These are phyloP conservation scores for Beauveria sp. DNA, from an alignment of 2,329 filamentous ascomycete species.

Conservation along the genomic window DNA sequence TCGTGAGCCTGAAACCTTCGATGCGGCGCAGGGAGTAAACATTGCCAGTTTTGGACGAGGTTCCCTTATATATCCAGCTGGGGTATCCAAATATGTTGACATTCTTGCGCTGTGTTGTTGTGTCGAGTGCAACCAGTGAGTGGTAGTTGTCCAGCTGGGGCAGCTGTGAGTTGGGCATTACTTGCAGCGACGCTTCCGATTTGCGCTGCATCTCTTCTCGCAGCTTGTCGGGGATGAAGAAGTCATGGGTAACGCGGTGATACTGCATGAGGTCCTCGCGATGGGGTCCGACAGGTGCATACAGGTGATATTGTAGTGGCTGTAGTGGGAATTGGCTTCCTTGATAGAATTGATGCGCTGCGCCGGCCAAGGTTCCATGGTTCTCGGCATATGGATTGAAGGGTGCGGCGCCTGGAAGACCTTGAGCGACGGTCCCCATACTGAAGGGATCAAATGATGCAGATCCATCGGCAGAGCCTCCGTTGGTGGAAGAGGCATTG, in stretches of 20 bases:
- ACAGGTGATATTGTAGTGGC: conserved; percentile 84
- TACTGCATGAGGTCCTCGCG: conserved; percentile 75
- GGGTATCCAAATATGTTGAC: conserved; percentile 75
- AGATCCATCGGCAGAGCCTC: conserved; percentile 33
- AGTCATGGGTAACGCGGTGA: conserved; percentile 79
- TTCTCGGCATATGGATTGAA: conserved; percentile 77
- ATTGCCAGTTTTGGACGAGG: conserved; percentile 78
- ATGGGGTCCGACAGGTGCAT: conserved; percentile 78
- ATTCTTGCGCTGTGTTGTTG: conserved; percentile 69
- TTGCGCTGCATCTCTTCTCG: conserved; percentile 87
- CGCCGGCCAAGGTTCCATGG: conserved; percentile 46
- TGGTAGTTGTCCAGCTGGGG: conserved; percentile 84
- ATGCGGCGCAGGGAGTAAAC: conserved; percentile 82
- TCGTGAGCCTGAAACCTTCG: conserved; percentile 82
- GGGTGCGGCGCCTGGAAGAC: conserved; percentile 32
- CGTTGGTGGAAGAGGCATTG: conserved; percentile 18
- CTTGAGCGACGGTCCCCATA: conserved; percentile 47
- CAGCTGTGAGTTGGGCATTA: conserved; percentile 68
- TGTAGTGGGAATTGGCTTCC: conserved; percentile 49
- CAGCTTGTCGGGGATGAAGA: conserved; percentile 82
- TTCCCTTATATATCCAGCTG: conserved; percentile 93
- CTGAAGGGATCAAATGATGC: conserved; percentile 55
- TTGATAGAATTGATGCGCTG: conserved; percentile 60
- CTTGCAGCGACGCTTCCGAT: conserved; percentile 75
- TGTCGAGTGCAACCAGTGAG: conserved; percentile 83